A percentile compares a stretch with the other conserved stretches of the same genome.
Evolutionary conservation across 208 protist genomes (phyloP).

Genomic region (Acanthamoeba sp.): DNA sequence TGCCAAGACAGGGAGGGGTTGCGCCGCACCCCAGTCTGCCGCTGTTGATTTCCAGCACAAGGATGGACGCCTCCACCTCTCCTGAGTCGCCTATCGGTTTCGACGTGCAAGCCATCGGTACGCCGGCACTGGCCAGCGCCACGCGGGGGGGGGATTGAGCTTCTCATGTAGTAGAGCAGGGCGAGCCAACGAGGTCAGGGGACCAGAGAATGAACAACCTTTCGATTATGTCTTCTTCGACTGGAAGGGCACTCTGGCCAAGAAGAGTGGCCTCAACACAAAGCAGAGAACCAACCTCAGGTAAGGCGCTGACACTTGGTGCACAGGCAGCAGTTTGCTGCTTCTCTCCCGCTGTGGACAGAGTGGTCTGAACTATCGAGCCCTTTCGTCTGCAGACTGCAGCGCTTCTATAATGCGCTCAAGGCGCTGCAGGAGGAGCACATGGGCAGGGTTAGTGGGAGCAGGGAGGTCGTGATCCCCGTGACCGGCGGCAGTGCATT

Average conservation of each 20-base stretch:
- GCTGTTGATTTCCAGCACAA: too few relatives aligned
- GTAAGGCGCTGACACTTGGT: not conserved
- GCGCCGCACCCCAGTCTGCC: too few relatives aligned
- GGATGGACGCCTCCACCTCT: not conserved
- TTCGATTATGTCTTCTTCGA: conserved; percentile 66
- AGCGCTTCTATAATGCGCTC: conserved; percentile 43
- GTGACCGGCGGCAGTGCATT: not conserved
- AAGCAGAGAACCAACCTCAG: not conserved
- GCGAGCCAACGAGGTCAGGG: not conserved
- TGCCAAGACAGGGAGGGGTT: too few relatives aligned
- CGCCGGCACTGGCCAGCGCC: too few relatives aligned
- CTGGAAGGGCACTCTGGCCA: conserved; percentile 72
- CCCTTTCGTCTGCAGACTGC: not conserved
- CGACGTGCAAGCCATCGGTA: not conserved
- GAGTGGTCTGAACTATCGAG: not conserved
- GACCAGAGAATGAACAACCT: not conserved
- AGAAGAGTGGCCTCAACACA: conserved; percentile 35
- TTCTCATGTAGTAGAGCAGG: not conserved
- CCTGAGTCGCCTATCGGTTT: not conserved
- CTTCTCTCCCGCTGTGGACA: too few relatives aligned
- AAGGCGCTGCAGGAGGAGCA: not conserved
- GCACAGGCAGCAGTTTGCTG: not conserved
- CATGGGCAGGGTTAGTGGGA: too few relatives aligned
- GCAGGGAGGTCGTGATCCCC: not conserved
- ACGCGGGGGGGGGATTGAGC: not conserved